Conservation (phyloP, 164 flowering plant genomes). For the Piper betle region DNA sequence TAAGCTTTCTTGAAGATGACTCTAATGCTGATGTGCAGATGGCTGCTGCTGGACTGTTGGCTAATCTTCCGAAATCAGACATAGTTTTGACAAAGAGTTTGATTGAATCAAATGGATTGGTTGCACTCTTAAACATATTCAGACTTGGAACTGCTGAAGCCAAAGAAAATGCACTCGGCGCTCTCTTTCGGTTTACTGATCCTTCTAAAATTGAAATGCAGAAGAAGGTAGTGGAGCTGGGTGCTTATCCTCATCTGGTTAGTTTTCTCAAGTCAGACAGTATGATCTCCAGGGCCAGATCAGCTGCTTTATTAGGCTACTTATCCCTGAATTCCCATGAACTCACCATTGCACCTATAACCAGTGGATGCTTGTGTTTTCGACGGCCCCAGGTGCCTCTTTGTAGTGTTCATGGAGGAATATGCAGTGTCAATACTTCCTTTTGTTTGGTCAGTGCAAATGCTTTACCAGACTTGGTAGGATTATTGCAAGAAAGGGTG, state of each 20-base stretch:
- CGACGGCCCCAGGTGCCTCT: constrained; percentile 7
- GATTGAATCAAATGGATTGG: constrained; percentile 32
- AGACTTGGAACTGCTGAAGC: not conserved
- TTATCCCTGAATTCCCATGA: constrained; percentile 35
- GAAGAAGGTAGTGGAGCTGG: constrained; percentile 32
- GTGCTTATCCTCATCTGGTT: constrained; percentile 39
- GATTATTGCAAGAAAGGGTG: constrained; percentile 27
- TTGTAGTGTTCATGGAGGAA: constrained; percentile 45
- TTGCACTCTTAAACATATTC: not conserved
- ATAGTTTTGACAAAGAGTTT: constrained; percentile 28
- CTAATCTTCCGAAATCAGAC: constrained; percentile 64
- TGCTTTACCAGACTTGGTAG: constrained; percentile 44
- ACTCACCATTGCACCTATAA: constrained; percentile 11
- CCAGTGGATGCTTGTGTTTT: constrained; percentile 24
- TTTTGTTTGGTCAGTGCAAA: constrained; percentile 51
- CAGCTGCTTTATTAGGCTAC: constrained; percentile 41
- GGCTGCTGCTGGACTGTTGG: constrained; percentile 59
- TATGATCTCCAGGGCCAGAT: constrained; percentile 38
- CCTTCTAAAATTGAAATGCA: constrained; percentile 13
- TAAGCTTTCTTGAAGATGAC: constrained; percentile 44
- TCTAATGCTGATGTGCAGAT: constrained; percentile 27
- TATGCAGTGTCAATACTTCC: constrained; percentile 28
- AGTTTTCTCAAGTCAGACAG: constrained; percentile 29
- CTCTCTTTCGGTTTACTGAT: not conserved
- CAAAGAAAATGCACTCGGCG: constrained; percentile 2